Percentiles rank a stretch among this genome's conserved stretches.
Evolutionary conservation across 106 monocot genomes (phyloP).

Genomic region (Allium sativum): DNA sequence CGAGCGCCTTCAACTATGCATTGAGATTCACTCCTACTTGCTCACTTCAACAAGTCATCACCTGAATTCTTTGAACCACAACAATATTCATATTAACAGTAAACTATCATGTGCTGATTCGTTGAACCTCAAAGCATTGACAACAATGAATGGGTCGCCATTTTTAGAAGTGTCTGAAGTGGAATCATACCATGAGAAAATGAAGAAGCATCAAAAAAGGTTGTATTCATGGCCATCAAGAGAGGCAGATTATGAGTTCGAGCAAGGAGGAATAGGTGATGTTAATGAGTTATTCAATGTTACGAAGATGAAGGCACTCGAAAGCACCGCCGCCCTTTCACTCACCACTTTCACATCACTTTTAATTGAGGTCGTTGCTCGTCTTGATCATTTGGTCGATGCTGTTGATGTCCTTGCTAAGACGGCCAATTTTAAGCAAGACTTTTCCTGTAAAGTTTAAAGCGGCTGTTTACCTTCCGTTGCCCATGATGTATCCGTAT

Average conservation of each 20-base stretch:
- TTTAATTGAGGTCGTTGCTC: conserved; percentile 71
- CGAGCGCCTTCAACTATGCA: conserved; percentile 56
- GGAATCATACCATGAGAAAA: conserved; percentile 47
- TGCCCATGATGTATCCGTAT: too few relatives aligned
- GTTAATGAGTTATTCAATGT: too few relatives aligned
- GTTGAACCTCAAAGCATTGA: conserved; percentile 17
- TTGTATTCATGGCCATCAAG: conserved; percentile 74
- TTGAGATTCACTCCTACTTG: conserved; percentile 77
- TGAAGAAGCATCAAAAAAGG: conserved; percentile 57
- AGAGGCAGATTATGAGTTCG: conserved; percentile 37
- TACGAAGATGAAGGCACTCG: conserved; percentile 53
- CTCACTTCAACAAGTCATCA: conserved; percentile 28
- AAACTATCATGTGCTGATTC: conserved; percentile 13
- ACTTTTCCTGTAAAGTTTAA: background rate
- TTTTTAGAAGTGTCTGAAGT: background rate
- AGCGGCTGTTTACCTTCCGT: too few relatives aligned
- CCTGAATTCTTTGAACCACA: background rate
- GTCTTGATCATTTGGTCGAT: conserved; percentile 79
- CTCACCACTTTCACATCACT: conserved; percentile 68
- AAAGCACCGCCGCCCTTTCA: conserved; percentile 60
- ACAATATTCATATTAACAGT: background rate
- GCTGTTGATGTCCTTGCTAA: conserved; percentile 54
- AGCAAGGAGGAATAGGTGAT: conserved; percentile 22
- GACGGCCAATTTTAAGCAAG: conserved; percentile 51
- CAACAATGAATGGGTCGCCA: background rate